Percentiles rank a stretch among this genome's conserved stretches.
Conservation (phyloP, 306 rosid genomes). For the Cucurbita argyrosperma region DNA sequence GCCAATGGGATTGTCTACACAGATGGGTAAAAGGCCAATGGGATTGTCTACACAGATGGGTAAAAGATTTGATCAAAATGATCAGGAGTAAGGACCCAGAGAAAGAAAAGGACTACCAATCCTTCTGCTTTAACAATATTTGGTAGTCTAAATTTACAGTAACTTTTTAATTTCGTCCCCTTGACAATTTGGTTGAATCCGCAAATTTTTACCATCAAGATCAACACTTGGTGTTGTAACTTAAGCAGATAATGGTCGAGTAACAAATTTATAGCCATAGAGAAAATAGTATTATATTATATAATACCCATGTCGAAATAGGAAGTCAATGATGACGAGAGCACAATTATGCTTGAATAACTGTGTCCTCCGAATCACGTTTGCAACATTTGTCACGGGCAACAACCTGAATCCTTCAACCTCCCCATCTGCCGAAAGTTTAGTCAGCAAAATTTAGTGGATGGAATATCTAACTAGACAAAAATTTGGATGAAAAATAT, state of each 20-base stretch:
- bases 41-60: too few species aligned
- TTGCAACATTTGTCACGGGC: slow-evolving; percentile 50
- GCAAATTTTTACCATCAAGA: not conserved
- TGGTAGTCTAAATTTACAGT: not conserved
- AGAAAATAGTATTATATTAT: not conserved
- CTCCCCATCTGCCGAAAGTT: slow-evolving; percentile 57
- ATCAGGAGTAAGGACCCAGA: not conserved
- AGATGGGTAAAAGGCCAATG: not conserved
- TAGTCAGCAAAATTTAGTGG: not conserved
- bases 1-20: not conserved
- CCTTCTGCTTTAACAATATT: not conserved
- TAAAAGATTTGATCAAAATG: not conserved
- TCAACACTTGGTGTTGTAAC: not conserved
- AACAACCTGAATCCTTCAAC: slow-evolving; percentile 78
- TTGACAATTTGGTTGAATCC: not conserved
- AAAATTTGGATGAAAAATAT: not conserved
- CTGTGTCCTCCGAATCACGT: slow-evolving; percentile 40
- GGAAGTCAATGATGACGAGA: slow-evolving; percentile 59
- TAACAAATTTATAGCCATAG: not conserved
- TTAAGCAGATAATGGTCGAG: not conserved
- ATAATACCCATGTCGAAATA: slow-evolving; percentile 63
- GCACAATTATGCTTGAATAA: slow-evolving; percentile 65
- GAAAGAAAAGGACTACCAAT: not conserved
- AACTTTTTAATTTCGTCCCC: too few species aligned
- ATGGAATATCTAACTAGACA: not conserved